Percentiles rank a stretch among this genome's conserved stretches.
phyloP scores from a whole-genome alignment of 129 eudicot genomes.

The Mikania micrantha region DNA sequence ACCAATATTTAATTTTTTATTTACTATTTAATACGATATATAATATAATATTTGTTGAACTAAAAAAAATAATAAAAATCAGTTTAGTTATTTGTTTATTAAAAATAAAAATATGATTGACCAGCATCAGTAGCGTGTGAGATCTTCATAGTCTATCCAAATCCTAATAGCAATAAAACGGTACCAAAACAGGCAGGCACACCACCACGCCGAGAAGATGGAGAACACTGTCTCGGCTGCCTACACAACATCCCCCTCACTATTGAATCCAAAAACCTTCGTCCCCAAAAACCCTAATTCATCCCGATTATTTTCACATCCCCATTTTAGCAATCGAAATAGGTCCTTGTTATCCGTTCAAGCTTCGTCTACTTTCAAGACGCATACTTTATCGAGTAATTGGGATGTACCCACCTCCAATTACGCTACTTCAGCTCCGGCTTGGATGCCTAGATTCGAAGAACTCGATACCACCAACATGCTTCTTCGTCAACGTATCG shows the following conservation, averaged over 20 bases:
- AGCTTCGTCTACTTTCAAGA: slow-evolving; percentile 33
- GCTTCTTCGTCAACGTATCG: slow-evolving; percentile 96
- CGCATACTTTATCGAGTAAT: slow-evolving; percentile 36
- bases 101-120: no score
- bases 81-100: no score
- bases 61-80: no score
- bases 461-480: slow-evolving; percentile 95
- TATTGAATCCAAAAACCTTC: slow-evolving; percentile 5
- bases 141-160: slow-evolving; percentile 15
- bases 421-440: slow-evolving; percentile 41
- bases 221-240: slow-evolving; percentile 51
- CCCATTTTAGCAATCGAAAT: not conserved
- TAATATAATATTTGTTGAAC: no score
- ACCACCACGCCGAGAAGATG: slow-evolving; percentile 26
- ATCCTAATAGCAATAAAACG: slow-evolving; percentile 5
- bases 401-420: slow-evolving; percentile 62
- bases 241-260: slow-evolving; percentile 47
- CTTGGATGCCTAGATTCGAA: slow-evolving; percentile 75
- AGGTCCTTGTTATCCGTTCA: slow-evolving; percentile 27
- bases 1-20: no score
- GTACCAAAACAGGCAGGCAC: not conserved
- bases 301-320: not conserved
- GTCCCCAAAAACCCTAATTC: slow-evolving; percentile 16
- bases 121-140: slow-evolving; percentile 8
- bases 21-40: no score